Evolutionary conservation across 1,139 yeast genomes (phyloP).

Genomic region (Arxiozyma slooffiae): DNA sequence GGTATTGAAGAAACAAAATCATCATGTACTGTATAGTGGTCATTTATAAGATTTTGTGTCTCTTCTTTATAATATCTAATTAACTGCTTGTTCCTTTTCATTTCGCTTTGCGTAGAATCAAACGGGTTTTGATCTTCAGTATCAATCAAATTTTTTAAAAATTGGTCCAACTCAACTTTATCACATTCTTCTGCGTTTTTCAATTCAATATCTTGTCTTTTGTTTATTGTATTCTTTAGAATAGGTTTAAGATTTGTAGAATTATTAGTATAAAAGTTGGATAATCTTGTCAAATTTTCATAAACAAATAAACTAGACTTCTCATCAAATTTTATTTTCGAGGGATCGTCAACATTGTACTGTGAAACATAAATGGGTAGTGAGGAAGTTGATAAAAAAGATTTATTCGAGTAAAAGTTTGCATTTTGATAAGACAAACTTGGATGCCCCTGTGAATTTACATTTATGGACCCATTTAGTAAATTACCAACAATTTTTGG

Average conservation of each 20-base stretch:
- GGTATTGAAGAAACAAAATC: neutral
- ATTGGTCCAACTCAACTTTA: slow-evolving; percentile 17
- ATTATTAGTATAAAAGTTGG: neutral
- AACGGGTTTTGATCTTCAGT: slow-evolving; percentile 17
- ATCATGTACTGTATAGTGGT: too few relatives aligned
- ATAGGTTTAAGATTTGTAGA: slow-evolving; percentile 14
- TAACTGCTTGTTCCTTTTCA: slow-evolving; percentile 22
- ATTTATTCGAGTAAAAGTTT: slow-evolving; percentile 5
- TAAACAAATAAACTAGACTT: slow-evolving; percentile 21
- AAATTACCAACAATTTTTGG: slow-evolving; percentile 16
- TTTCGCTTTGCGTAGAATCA: slow-evolving; percentile 17
- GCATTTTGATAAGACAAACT: slow-evolving; percentile 5
- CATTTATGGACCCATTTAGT: slow-evolving; percentile 13
- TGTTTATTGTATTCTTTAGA: slow-evolving; percentile 18
- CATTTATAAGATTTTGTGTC: neutral
- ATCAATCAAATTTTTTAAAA: slow-evolving; percentile 16
- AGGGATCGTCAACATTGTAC: neutral
- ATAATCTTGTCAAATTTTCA: slow-evolving; percentile 7
- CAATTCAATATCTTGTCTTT: slow-evolving; percentile 16
- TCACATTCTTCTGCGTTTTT: slow-evolving; percentile 22
- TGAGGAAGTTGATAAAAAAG: neutral
- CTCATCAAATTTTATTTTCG: slow-evolving; percentile 18
- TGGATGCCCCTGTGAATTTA: neutral
- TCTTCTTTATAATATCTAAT: slow-evolving; percentile 7
- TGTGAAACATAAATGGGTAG: neutral